These are phyloP conservation scores for Pelargonium cotyledonis DNA, from an alignment of 441 rosid species.

Conservation along the genomic window DNA sequence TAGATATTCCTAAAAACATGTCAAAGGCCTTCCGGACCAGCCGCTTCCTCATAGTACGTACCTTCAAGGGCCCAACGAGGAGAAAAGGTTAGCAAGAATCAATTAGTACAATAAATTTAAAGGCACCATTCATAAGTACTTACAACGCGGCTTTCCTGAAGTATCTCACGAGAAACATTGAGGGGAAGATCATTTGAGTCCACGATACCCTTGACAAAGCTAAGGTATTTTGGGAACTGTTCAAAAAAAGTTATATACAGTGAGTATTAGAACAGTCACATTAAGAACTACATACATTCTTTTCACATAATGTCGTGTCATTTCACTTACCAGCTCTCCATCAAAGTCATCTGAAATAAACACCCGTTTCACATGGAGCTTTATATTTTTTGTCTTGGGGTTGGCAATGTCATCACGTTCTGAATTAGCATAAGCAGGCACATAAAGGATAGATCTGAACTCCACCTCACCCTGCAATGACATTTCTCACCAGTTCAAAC, in stretches of 20 bases:
- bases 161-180: constrained; percentile 92
- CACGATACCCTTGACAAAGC: constrained; percentile 94
- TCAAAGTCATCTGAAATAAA: constrained; percentile 99
- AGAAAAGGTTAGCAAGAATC: background rate
- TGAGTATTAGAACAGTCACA: background rate
- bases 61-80: constrained; percentile 26
- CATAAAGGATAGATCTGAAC: constrained; percentile 81
- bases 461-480: constrained; percentile 87
- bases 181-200: constrained; percentile 97
- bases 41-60: constrained; percentile 94
- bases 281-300: constrained; percentile 15
- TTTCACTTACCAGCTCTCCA: constrained; percentile 82
- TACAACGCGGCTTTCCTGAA: constrained; percentile 94
- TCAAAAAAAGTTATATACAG: background rate
- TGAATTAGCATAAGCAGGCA: constrained; percentile 95
- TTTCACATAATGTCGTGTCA: background rate
- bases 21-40: constrained; percentile 90
- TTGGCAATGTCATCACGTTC: constrained; percentile 82
- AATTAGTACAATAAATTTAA: background rate
- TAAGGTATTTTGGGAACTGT: constrained; percentile 89
- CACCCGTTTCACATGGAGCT: constrained; percentile 86
- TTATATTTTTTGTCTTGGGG: constrained; percentile 87
- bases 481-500: background rate
- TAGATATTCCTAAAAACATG: constrained; percentile 84
- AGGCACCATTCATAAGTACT: constrained; percentile 19